Percentiles rank a stretch among this genome's conserved stretches.
Conservation (phyloP, 1,139 yeast species). For the Kurtzmaniella quercitrusa region DNA sequence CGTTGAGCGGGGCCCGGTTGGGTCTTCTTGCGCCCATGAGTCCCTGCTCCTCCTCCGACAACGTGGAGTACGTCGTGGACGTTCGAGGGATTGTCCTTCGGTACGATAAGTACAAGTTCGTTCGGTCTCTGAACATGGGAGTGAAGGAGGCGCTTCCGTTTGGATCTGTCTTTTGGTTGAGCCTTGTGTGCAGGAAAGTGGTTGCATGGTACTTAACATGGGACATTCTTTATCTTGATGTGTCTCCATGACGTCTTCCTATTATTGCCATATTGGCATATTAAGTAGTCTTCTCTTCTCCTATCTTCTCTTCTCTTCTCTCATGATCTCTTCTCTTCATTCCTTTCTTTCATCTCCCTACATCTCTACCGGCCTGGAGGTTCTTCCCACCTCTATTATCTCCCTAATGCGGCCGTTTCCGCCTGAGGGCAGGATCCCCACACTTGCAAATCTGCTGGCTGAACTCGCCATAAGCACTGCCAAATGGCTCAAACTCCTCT, state of each 20-base stretch:
- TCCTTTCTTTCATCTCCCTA: too few species aligned
- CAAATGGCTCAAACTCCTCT: too few species aligned
- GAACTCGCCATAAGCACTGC: too few species aligned
- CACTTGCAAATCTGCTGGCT: background rate
- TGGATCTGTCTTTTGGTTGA: background rate
- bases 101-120: constrained; percentile 66
- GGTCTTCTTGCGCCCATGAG: constrained; percentile 30
- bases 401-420: too few species aligned
- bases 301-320: too few species aligned
- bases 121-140: constrained; percentile 67
- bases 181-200: background rate
- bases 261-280: too few species aligned
- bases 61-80: constrained; percentile 22
- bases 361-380: too few species aligned
- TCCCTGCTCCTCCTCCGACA: constrained; percentile 55
- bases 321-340: too few species aligned
- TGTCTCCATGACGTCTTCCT: too few species aligned
- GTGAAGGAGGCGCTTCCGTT: background rate
- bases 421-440: background rate
- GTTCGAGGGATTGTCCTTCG: constrained; percentile 65
- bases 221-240: background rate
- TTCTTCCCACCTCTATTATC: too few species aligned
- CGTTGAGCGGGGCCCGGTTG: constrained; percentile 9
- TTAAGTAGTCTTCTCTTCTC: too few species aligned
- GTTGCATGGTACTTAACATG: background rate